Evolutionary conservation across 2,329 filamentous ascomycete species (phyloP), one percentile per base, ranked within the genome.

Genomic region (Alternaria infectoria): DNA sequence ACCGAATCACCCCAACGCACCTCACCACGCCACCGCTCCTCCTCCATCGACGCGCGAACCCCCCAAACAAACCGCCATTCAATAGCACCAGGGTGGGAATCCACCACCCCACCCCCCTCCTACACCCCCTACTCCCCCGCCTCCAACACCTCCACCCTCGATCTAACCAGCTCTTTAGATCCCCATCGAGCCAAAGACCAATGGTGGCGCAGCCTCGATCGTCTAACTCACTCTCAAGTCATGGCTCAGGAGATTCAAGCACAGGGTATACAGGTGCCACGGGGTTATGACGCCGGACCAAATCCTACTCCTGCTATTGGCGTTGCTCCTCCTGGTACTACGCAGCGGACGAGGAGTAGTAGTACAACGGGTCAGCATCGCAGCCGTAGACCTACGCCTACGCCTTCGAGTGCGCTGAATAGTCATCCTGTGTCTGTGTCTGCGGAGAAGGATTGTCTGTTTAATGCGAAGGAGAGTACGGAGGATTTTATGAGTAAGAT

Each of bases 101-200:
- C 57, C 25, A 44, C 61, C 32, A 54, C 67, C 32, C 61, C 69
- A 25, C 59, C 66, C 40, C 50, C 51, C 12, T 61, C 57, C 15
- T 40, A 40, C n/a, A 40, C 54, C 43, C 44, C 54, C 17, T 40
- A 40, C 36, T 45, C 54, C 43, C 44, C 54, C 21, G 51, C 57
- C 12, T 71, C 72, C 19, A 36, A 70, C 10, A 30, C 64, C 4
- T 68, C 68, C 54, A 65, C 71, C 28, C 47, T 44, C 28, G 67
- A 68, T 64, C 64, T 69, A 55, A 71, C 67, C 36, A 65, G 69
- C 7, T 69, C 71, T 30, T 36, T 66, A 71, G 74, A 74, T 64
- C 62, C 62, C 12, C 54, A 32, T 21, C 47, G 57, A 57, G 62
- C 64, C 56, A 67, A 57, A 36, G 64, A 67, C 40, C 36, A 59